A percentile compares a stretch with the other conserved stretches of the same genome.
These are phyloP conservation scores for Daldinia decipiens DNA, from an alignment of 495 filamentous ascomycete species.

Conservation along the genomic window DNA sequence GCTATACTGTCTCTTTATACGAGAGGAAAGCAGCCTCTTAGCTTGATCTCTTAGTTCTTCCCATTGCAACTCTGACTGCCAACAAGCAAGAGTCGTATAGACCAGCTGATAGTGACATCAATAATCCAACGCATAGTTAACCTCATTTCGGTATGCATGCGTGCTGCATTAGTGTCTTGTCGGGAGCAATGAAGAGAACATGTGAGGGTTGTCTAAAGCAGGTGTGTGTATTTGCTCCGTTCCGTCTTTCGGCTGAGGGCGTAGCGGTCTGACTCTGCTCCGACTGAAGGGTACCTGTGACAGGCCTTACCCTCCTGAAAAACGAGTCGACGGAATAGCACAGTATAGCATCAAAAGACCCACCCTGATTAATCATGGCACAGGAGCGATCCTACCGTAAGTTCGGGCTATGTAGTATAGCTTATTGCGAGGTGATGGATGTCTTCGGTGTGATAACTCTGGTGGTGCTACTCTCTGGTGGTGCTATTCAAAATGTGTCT, in stretches of 20 bases:
- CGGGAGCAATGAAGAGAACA: slow-evolving; percentile 23
- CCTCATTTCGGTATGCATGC: slow-evolving; percentile 14
- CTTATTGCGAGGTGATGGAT: slow-evolving; percentile 1
- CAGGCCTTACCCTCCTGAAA: background rate
- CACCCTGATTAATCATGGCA: slow-evolving; percentile 12
- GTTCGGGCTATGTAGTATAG: slow-evolving; percentile 10
- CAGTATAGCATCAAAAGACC: background rate
- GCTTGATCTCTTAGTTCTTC: background rate
- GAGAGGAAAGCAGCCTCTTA: background rate
- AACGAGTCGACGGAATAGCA: background rate
- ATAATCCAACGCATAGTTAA: background rate
- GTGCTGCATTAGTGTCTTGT: slow-evolving; percentile 30
- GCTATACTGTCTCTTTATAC: slow-evolving; percentile 7
- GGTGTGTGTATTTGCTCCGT: background rate
- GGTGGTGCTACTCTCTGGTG: background rate
- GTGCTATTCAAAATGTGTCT: slow-evolving; percentile 27
- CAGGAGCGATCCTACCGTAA: slow-evolving; percentile 12
- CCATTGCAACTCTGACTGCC: slow-evolving; percentile 15
- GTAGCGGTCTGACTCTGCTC: background rate
- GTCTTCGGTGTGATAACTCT: slow-evolving; percentile 16
- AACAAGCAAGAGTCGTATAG: slow-evolving; percentile 23
- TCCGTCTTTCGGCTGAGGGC: background rate
- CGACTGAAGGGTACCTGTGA: background rate
- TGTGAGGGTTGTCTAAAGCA: slow-evolving; percentile 3
- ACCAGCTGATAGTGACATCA: slow-evolving; percentile 30